Conservation (phyloP, 2,329 filamentous ascomycete species). For the Talaromyces sp. region DNA sequence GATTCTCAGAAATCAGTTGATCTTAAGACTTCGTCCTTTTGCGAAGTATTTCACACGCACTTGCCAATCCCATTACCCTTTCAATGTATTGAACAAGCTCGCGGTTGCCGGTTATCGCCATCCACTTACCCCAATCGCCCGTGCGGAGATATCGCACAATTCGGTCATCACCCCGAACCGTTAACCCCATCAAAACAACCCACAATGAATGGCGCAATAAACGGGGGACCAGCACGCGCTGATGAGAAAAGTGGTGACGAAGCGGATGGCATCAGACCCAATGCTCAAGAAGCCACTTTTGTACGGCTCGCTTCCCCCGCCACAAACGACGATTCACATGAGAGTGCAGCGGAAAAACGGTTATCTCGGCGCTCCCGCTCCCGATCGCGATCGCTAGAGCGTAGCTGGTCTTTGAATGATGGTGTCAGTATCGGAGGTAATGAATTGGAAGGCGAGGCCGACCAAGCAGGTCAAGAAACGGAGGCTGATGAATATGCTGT, state of each 20-base stretch:
- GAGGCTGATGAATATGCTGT: conserved; percentile 64
- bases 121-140: background rate
- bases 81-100: background rate
- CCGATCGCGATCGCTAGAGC: conserved; percentile 32
- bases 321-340: background rate
- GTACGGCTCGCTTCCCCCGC: background rate
- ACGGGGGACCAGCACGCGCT: background rate
- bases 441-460: conserved; percentile 22
- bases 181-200: background rate
- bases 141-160: conserved; percentile 6
- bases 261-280: background rate
- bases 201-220: background rate
- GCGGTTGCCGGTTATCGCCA: background rate
- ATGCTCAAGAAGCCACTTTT: conserved; percentile 1
- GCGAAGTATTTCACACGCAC: no score
- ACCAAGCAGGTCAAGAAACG: conserved; percentile 21
- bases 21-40: no score
- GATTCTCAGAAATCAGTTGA: no score
- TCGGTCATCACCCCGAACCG: conserved; percentile 5
- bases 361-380: background rate
- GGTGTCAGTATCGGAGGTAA: conserved; percentile 32
- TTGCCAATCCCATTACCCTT: background rate
- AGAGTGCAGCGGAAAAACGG: background rate
- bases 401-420: conserved; percentile 41
- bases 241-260: conserved; percentile 3